These are phyloP conservation scores for Pholiota molesta DNA, from an alignment of 768 basidiomycete genomes.

Conservation along the genomic window DNA sequence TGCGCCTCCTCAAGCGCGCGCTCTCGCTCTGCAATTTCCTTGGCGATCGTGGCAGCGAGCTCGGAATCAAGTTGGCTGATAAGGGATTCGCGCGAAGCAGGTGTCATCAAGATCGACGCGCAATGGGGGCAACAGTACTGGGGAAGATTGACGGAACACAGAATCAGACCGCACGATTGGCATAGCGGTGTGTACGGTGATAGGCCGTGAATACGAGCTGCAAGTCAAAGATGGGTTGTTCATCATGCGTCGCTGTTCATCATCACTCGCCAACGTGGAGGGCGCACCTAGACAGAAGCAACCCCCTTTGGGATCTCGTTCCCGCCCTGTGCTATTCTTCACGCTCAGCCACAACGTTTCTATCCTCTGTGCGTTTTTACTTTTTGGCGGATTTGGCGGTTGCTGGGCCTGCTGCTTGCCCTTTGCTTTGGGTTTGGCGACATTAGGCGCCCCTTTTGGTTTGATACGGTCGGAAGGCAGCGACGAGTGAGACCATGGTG, in stretches of 20 bases:
- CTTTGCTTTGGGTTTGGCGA: slow-evolving; percentile 29
- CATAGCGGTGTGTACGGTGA: slow-evolving; percentile 62
- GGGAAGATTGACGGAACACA: slow-evolving; percentile 61
- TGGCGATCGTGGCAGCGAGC: slow-evolving; percentile 43
- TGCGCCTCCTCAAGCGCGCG: slow-evolving; percentile 50
- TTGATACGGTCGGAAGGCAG: slow-evolving; percentile 60
- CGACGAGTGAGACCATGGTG: slow-evolving; percentile 46
- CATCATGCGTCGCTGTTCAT: neutral
- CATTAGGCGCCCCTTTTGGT: slow-evolving; percentile 26
- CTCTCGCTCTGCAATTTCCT: slow-evolving; percentile 52
- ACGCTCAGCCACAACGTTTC: slow-evolving; percentile 50
- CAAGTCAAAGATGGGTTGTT: neutral
- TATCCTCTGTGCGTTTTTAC: slow-evolving; percentile 42
- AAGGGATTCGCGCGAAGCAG: slow-evolving; percentile 35
- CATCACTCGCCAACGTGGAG: neutral
- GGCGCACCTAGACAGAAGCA: slow-evolving; percentile 70
- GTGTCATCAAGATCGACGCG: slow-evolving; percentile 37
- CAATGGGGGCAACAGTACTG: slow-evolving; percentile 61
- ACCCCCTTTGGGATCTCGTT: slow-evolving; percentile 61
- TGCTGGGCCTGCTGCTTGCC: slow-evolving; percentile 29
- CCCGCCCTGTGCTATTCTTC: slow-evolving; percentile 30
- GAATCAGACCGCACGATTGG: slow-evolving; percentile 58
- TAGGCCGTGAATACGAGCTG: slow-evolving; percentile 61
- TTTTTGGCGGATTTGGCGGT: slow-evolving; percentile 22
- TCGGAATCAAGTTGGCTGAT: slow-evolving; percentile 46